These are phyloP conservation scores for Gleditsia sinensis DNA, from an alignment of 306 rosid species.

Conservation along the genomic window DNA sequence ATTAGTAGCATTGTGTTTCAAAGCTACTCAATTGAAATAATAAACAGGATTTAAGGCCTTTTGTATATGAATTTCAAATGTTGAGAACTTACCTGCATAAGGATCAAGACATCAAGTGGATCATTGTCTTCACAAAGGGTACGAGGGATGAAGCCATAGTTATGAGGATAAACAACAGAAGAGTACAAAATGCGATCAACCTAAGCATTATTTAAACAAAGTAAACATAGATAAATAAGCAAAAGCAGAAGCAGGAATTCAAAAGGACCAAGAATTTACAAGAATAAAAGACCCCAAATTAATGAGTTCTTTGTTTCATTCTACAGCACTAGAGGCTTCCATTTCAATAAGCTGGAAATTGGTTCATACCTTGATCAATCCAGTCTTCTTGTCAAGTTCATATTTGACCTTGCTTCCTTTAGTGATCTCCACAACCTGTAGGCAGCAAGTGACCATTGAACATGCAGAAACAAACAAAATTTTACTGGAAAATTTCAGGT, in stretches of 20 bases:
- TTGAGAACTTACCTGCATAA: conserved; percentile 76
- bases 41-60: not conserved
- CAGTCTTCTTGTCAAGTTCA: conserved; percentile 98
- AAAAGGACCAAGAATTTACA: not conserved
- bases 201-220: conserved; percentile 44
- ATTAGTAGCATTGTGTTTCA: not conserved
- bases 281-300: no score
- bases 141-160: conserved; percentile 93
- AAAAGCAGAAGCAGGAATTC: conserved; percentile 13
- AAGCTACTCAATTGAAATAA: not conserved
- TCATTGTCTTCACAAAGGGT: conserved; percentile 97
- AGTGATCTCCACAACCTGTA: conserved; percentile 89
- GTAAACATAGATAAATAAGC: conserved; percentile 23
- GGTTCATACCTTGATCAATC: conserved; percentile 74
- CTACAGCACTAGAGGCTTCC: not conserved
- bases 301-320: not conserved
- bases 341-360: not conserved
- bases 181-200: conserved; percentile 94
- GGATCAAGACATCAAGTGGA: conserved; percentile 88
- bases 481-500: not conserved
- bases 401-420: conserved; percentile 98
- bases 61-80: conserved; percentile 18
- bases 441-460: conserved; percentile 38
- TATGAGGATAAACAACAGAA: conserved; percentile 93
- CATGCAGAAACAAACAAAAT: conserved; percentile 12